A percentile compares a stretch with the other conserved stretches of the same genome.
Conservation (phyloP, 495 filamentous ascomycete genomes). For the Trichoderma reesei region DNA sequence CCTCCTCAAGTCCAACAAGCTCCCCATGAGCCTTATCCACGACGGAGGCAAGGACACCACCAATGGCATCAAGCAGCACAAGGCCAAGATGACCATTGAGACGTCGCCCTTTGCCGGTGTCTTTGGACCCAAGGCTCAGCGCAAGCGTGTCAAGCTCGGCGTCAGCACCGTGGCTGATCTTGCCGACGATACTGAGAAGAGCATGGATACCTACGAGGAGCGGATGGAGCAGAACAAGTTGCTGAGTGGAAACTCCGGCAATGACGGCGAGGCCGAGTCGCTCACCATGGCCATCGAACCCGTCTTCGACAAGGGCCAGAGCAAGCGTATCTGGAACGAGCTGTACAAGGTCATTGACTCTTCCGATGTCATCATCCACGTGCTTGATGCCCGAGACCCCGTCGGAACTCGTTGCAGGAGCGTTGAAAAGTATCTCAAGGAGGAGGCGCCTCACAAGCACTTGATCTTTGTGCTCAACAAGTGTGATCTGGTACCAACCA, state of each 20-base stretch:
- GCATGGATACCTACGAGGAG: slow-evolving; percentile 70
- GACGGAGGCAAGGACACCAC: slow-evolving; percentile 32
- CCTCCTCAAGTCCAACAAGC: slow-evolving; percentile 85
- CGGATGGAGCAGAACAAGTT: slow-evolving; percentile 62
- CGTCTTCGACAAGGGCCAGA: slow-evolving; percentile 89
- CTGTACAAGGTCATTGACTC: slow-evolving; percentile 94
- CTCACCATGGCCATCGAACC: slow-evolving; percentile 68
- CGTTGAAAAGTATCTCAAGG: slow-evolving; percentile 85
- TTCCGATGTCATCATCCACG: slow-evolving; percentile 90
- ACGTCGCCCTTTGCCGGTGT: slow-evolving; percentile 75
- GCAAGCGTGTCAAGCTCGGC: slow-evolving; percentile 82
- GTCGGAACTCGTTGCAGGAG: slow-evolving; percentile 80
- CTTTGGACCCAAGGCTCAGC: slow-evolving; percentile 86
- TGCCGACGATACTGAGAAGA: slow-evolving; percentile 63
- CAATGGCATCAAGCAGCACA: slow-evolving; percentile 82
- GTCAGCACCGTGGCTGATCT: slow-evolving; percentile 74
- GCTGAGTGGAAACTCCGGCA: slow-evolving; percentile 54
- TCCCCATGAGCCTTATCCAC: slow-evolving; percentile 30
- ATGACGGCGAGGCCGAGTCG: slow-evolving; percentile 32
- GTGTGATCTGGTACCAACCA: slow-evolving; percentile 88
- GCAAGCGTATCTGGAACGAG: slow-evolving; percentile 95
- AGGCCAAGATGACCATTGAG: slow-evolving; percentile 90
- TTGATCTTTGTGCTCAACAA: slow-evolving; percentile 91
- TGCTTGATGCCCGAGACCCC: slow-evolving; percentile 89
- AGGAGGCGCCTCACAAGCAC: slow-evolving; percentile 94